phyloP scores from a whole-genome alignment of 78 protist genomes.

The Tieghemostelium lacteum region DNA sequence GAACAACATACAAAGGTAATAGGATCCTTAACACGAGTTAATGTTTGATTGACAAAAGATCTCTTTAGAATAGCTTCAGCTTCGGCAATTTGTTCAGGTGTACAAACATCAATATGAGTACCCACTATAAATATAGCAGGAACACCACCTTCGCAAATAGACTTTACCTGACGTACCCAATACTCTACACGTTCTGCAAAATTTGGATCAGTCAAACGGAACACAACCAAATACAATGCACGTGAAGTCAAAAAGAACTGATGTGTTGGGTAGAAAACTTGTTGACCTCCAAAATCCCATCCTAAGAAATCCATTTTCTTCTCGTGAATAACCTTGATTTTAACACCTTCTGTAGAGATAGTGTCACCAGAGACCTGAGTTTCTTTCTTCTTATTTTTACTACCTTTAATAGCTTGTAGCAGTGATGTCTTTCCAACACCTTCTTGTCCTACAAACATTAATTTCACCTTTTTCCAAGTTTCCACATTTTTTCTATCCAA shows the following conservation, averaged over 20 bases:
- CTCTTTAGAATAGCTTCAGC: slow-evolving; percentile 31
- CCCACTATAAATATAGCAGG: slow-evolving; percentile 71
- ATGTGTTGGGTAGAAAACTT: slow-evolving; percentile 77
- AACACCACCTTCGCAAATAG: slow-evolving; percentile 38
- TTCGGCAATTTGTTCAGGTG: slow-evolving; percentile 44
- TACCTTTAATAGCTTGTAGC: slow-evolving; percentile 38
- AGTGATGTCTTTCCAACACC: slow-evolving; percentile 80
- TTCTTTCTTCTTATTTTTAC: slow-evolving; percentile 54
- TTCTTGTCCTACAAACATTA: slow-evolving; percentile 80
- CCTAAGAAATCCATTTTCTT: slow-evolving; percentile 52
- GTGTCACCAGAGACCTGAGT: slow-evolving; percentile 72
- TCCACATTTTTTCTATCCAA: slow-evolving; percentile 44
- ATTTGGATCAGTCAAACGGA: slow-evolving; percentile 54
- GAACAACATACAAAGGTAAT: slow-evolving; percentile 47
- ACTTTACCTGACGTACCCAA: slow-evolving; percentile 73
- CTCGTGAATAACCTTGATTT: slow-evolving; percentile 39
- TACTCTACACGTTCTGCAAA: slow-evolving; percentile 75
- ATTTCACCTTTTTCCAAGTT: slow-evolving; percentile 68
- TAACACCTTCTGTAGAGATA: slow-evolving; percentile 71
- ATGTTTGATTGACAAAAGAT: slow-evolving; percentile 4
- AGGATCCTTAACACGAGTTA: slow-evolving; percentile 54
- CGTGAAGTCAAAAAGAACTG: slow-evolving; percentile 74
- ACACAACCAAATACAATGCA: slow-evolving; percentile 72
- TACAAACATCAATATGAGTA: slow-evolving; percentile 73
- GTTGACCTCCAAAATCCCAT: slow-evolving; percentile 84